phyloP scores from a whole-genome alignment of 768 basidiomycete genomes.

The Termitomyces sp. region DNA sequence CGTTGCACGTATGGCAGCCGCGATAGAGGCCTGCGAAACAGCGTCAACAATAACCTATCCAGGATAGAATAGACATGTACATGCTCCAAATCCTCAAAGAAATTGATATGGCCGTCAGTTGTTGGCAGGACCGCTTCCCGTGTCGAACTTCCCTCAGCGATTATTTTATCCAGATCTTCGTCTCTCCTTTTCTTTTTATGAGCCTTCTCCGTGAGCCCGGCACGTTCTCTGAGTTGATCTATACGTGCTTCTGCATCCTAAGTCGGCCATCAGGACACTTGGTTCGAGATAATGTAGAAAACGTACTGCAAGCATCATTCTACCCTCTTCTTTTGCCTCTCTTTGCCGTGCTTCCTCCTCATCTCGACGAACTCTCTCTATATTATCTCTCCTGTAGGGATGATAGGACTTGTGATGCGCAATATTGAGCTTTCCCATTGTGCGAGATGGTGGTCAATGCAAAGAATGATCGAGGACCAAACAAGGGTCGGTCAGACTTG shows the following conservation, averaged over 20 bases:
- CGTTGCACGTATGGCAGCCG: slow-evolving; percentile 39
- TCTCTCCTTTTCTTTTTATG: slow-evolving; percentile 30
- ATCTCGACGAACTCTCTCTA: slow-evolving; percentile 73
- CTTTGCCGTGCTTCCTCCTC: slow-evolving; percentile 71
- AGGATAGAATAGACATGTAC: slow-evolving; percentile 25
- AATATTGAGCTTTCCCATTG: slow-evolving; percentile 83
- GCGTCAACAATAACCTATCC: background rate
- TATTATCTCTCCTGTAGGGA: slow-evolving; percentile 80
- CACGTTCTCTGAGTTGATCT: slow-evolving; percentile 54
- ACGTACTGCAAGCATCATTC: slow-evolving; percentile 66
- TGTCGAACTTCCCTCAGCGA: slow-evolving; percentile 25
- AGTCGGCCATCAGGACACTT: slow-evolving; percentile 14
- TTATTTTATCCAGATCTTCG: slow-evolving; percentile 29
- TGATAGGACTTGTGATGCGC: slow-evolving; percentile 92
- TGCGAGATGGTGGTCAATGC: slow-evolving; percentile 6
- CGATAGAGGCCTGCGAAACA: slow-evolving; percentile 32
- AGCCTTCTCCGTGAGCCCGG: slow-evolving; percentile 31
- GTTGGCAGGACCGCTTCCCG: slow-evolving; percentile 34
- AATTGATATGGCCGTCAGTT: slow-evolving; percentile 69
- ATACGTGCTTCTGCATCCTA: slow-evolving; percentile 82
- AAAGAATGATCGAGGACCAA: slow-evolving; percentile 2
- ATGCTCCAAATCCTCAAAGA: slow-evolving; percentile 79
- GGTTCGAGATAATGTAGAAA: slow-evolving; percentile 1
- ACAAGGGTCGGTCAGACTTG: background rate
- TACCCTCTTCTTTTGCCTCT: slow-evolving; percentile 65